phyloP scores from a whole-genome alignment of 768 basidiomycete genomes.

The Pilatotrama ljubarskyi region DNA sequence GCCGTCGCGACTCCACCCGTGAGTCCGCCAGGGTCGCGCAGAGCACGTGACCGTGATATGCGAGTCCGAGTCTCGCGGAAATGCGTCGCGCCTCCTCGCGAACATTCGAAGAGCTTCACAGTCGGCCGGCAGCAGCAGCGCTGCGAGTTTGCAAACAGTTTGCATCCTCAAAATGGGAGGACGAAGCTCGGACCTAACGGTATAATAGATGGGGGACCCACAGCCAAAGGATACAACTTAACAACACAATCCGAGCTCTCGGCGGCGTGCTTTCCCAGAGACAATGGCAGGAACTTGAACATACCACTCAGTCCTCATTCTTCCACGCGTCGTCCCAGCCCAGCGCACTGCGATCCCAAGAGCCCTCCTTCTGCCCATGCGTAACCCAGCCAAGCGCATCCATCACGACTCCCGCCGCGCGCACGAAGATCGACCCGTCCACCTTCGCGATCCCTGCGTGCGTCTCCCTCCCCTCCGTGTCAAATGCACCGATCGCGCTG shows the following conservation, averaged over 20 bases:
- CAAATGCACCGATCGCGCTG: slow-evolving; percentile 44
- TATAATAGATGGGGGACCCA: too few species aligned
- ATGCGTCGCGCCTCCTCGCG: not conserved
- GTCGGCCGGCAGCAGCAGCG: too few species aligned
- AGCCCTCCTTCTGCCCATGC: slow-evolving; percentile 48
- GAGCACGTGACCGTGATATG: not conserved
- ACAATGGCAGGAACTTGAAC: too few species aligned
- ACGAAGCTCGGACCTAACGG: too few species aligned
- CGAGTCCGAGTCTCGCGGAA: not conserved
- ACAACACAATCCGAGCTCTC: not conserved
- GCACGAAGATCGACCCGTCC: slow-evolving; percentile 58
- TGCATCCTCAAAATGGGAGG: too few species aligned
- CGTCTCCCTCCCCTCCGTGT: slow-evolving; percentile 44
- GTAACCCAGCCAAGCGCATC: slow-evolving; percentile 56
- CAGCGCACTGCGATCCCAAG: slow-evolving; percentile 58
- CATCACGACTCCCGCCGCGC: slow-evolving; percentile 58
- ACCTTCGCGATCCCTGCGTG: slow-evolving; percentile 43
- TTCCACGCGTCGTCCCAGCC: slow-evolving; percentile 67
- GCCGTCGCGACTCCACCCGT: not conserved
- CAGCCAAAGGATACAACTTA: not conserved
- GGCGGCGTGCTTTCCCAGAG: too few species aligned
- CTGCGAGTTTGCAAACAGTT: too few species aligned
- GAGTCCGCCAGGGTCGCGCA: not conserved
- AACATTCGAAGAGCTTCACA: not conserved
- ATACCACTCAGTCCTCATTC: slow-evolving; percentile 25